A percentile compares a stretch with the other conserved stretches of the same genome.
Conservation (phyloP, 495 filamentous ascomycete genomes). For the Trichoderma parareesei region DNA sequence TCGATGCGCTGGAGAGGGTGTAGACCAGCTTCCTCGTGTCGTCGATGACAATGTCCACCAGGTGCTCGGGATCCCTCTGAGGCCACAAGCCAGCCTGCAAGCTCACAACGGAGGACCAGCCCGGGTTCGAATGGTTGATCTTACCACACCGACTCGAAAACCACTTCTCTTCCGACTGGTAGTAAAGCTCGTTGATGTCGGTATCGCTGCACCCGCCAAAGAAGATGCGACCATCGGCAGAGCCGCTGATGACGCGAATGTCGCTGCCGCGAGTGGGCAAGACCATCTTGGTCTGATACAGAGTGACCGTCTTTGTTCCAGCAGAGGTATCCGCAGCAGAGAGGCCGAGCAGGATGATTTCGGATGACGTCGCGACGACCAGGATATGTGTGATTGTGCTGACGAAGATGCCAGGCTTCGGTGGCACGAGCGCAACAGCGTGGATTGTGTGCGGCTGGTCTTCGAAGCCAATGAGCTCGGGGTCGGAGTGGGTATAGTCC, state of each 20-base stretch:
- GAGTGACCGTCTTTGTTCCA: conserved; percentile 60
- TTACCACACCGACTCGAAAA: conserved; percentile 75
- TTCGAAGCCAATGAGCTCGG: conserved; percentile 87
- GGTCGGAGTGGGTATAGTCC: conserved; percentile 87
- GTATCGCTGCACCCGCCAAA: conserved; percentile 72
- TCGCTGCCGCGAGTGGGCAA: conserved; percentile 58
- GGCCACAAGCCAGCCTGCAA: conserved; percentile 32
- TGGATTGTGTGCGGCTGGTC: conserved; percentile 80
- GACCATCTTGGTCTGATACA: conserved; percentile 81
- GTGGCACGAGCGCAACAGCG: conserved; percentile 71
- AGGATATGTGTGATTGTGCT: conserved; percentile 74
- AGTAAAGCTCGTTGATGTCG: conserved; percentile 86
- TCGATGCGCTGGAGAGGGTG: conserved; percentile 76
- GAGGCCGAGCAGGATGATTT: conserved; percentile 77
- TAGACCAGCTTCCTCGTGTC: conserved; percentile 83
- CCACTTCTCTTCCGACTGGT: conserved; percentile 96
- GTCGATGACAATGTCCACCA: conserved; percentile 75
- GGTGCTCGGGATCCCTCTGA: conserved; percentile 40
- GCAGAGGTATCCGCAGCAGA: conserved; percentile 47
- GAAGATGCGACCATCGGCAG: conserved; percentile 80
- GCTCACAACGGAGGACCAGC: conserved; percentile 63
- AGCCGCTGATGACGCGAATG: conserved; percentile 68
- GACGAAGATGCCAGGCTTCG: conserved; percentile 77
- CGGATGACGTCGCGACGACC: conserved; percentile 75
- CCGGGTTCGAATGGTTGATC: conserved; percentile 76